Evolutionary conservation across 306 rosid species (phyloP).

Genomic region (Spatholobus suberectus): DNA sequence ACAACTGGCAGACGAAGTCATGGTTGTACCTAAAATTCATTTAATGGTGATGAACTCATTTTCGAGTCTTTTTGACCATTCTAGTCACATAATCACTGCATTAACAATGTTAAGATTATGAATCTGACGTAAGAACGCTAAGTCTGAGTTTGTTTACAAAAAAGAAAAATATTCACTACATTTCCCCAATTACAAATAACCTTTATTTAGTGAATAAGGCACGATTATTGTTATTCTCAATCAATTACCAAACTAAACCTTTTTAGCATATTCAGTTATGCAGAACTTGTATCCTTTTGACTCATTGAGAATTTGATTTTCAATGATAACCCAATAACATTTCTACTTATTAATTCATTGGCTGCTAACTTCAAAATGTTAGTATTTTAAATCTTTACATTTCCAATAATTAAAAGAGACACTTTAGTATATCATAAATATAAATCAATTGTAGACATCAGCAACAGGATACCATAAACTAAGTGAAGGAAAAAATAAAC

Average conservation of each 20-base stretch:
- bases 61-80: slow-evolving; percentile 66
- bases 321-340: no score
- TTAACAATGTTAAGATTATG: slow-evolving; percentile 25
- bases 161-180: neutral
- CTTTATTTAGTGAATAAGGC: neutral
- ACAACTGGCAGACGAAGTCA: slow-evolving; percentile 57
- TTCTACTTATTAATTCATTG: no score
- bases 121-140: neutral
- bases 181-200: neutral
- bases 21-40: slow-evolving; percentile 48
- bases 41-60: slow-evolving; percentile 62
- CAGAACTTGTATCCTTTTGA: no score
- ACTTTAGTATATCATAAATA: no score
- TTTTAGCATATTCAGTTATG: no score
- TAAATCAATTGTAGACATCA: no score
- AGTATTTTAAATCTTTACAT: neutral
- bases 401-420: no score
- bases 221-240: neutral
- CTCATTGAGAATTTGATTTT: neutral
- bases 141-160: neutral
- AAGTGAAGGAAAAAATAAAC: neutral
- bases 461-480: no score
- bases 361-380: slow-evolving; percentile 6
- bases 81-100: slow-evolving; percentile 74
- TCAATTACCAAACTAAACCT: no score